These are phyloP conservation scores for Nannochloropsis salina DNA, from an alignment of 108 stramenopile species.

Conservation along the genomic window DNA sequence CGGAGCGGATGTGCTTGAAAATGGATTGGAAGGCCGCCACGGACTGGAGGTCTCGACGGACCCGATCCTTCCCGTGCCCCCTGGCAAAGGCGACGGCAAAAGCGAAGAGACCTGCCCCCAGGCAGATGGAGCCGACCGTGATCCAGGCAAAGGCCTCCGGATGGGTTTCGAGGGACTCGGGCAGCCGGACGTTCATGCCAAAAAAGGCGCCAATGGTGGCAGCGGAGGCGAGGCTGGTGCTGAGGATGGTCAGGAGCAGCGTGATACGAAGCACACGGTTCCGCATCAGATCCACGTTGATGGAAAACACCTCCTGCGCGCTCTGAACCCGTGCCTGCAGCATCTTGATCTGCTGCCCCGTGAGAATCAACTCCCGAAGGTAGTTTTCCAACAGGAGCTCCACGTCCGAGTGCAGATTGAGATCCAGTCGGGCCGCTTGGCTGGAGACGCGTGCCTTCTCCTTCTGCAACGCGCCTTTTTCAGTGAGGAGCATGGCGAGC, in stretches of 20 bases:
- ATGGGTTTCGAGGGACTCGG: background rate
- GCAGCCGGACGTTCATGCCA: conserved; percentile 16
- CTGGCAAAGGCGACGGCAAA: background rate
- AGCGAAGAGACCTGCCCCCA: background rate
- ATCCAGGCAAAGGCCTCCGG: background rate
- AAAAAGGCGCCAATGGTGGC: background rate
- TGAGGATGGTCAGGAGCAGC: background rate
- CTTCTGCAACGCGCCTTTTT: background rate
- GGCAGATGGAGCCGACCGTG: background rate
- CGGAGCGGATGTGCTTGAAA: background rate
- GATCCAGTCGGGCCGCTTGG: background rate
- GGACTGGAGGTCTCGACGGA: background rate
- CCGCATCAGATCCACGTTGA: background rate
- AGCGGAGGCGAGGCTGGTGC: background rate
- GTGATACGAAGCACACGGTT: background rate
- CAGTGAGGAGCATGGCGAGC: background rate
- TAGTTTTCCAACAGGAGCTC: conserved; percentile 13
- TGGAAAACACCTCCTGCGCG: background rate
- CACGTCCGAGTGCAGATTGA: background rate
- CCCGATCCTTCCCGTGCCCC: conserved; percentile 15
- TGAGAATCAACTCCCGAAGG: background rate
- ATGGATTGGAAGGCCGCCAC: background rate
- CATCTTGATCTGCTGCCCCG: background rate
- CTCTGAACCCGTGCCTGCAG: conserved; percentile 17
- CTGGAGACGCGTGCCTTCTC: background rate